Evolutionary conservation across 169 alveolate species (phyloP).

Genomic region (Amoebophrya sp.): DNA sequence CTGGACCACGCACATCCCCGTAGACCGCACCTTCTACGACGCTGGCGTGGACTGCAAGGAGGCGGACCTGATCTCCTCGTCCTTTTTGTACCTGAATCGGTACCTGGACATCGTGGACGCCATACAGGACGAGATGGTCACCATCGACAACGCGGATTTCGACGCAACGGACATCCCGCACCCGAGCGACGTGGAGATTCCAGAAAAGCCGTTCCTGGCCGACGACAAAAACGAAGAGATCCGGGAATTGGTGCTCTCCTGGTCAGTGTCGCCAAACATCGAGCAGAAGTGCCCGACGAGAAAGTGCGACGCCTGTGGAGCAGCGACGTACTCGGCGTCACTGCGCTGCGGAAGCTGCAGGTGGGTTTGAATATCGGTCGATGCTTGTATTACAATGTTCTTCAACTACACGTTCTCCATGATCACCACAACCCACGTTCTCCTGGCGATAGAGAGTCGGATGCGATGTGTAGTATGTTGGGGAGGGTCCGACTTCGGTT

Average conservation of each 20-base stretch:
- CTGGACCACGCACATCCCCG: slow-evolving; percentile 35
- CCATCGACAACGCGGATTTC: slow-evolving; percentile 45
- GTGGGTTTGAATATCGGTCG: too few species aligned
- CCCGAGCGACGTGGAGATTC: slow-evolving; percentile 63
- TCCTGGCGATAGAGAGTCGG: neutral
- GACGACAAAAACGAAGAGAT: slow-evolving; percentile 45
- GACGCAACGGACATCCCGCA: slow-evolving; percentile 70
- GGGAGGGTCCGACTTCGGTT: too few species aligned
- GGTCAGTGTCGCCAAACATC: slow-evolving; percentile 44
- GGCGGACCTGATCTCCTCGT: neutral
- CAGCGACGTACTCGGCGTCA: neutral
- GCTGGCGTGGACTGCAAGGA: slow-evolving; percentile 51
- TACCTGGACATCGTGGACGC: slow-evolving; percentile 74
- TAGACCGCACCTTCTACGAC: slow-evolving; percentile 70
- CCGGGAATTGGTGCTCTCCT: slow-evolving; percentile 61
- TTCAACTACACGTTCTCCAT: neutral
- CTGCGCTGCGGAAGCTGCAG: neutral
- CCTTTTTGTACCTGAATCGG: neutral
- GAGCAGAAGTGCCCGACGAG: slow-evolving; percentile 42
- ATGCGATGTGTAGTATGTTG: neutral
- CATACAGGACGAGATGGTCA: slow-evolving; percentile 58
- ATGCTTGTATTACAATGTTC: too few species aligned
- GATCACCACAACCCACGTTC: neutral
- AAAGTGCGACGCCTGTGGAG: slow-evolving; percentile 49
- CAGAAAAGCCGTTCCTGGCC: slow-evolving; percentile 34